Evolutionary conservation across 2,329 filamentous ascomycete species (phyloP), one percentile per base, ranked within the genome.

Genomic region (Apiospora arundinis): DNA sequence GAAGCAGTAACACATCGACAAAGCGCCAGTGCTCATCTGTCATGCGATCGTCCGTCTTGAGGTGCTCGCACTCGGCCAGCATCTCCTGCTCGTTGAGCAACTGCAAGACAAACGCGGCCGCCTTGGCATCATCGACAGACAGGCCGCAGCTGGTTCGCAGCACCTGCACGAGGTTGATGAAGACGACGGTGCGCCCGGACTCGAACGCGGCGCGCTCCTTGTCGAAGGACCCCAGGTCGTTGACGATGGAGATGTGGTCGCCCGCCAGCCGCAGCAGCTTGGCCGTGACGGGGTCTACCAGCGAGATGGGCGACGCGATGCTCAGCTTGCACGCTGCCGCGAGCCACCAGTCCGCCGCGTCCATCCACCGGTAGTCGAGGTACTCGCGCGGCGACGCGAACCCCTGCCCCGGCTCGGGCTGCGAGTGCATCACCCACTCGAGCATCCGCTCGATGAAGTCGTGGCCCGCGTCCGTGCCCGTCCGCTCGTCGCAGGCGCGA

Each of bases 361-460:
- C 66, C 66, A 68, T 68, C 66, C 66, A 68, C 8, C 66, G 66
- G 25, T 68, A 68, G 66, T 68, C 42, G 25, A 68, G 66, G 25
- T 68, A 68, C 66, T 37, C 66, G 23, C 66, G 66, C 40, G 66
- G 66, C 4, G 66, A 28, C 42, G 42, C 8, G 25, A 68, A 68
- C 0, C 14, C 66, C 11, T 42, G 9, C 4, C 32, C 32, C 32
- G 42, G 40, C 42, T 68, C 66, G 11, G 66, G 66, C 25, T 68
- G 66, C 25, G 66, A 28, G 42, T 68, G 66, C 66, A 68, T 68
- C 11, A 68, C 66, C 66, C 66, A 68, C 42, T 68, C 66, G 11
- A 68, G 66, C 66, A 46, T 68, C 23, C 40, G 42, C 25, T 68
- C 25, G 42, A 46, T 48, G 45, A 68, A 68, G 42, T 68, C 66